These are phyloP conservation scores for Moelleriella libera DNA, from an alignment of 2,329 filamentous ascomycete genomes.

Conservation along the genomic window DNA sequence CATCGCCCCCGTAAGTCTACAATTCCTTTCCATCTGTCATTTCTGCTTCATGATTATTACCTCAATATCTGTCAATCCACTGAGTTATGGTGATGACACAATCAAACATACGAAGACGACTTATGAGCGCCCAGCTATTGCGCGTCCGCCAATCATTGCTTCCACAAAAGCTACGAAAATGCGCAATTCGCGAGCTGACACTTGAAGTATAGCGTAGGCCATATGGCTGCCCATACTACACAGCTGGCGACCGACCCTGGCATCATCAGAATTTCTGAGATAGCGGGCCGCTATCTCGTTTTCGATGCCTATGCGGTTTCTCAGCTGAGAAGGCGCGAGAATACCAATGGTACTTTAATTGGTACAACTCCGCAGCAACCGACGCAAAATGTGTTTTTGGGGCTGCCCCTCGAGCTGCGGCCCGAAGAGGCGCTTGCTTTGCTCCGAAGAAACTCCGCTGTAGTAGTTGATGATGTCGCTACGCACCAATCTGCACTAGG, in stretches of 20 bases:
- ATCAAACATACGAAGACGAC: conserved; percentile 29
- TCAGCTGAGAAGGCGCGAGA: conserved; percentile 62
- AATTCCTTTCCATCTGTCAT: not conserved
- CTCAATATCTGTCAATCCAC: conserved; percentile 46
- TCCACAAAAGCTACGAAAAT: too few relatives aligned
- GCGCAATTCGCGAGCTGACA: not conserved
- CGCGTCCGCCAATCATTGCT: too few relatives aligned
- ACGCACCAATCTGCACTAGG: conserved; percentile 54
- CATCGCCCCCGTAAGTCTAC: too few relatives aligned
- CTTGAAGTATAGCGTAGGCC: not conserved
- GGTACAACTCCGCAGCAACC: conserved; percentile 85
- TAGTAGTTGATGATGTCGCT: conserved; percentile 65
- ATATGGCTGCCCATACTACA: not conserved
- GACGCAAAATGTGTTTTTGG: conserved; percentile 88
- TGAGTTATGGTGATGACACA: conserved; percentile 33
- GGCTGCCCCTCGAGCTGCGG: conserved; percentile 77
- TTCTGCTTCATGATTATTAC: conserved; percentile 29
- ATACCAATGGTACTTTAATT: conserved; percentile 74
- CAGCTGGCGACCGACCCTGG: not conserved
- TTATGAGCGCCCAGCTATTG: conserved; percentile 17
- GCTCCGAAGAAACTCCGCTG: conserved; percentile 61
- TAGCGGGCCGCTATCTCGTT: conserved; percentile 71
- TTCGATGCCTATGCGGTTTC: conserved; percentile 76
- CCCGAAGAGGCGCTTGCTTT: conserved; percentile 78
- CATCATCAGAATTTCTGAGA: conserved; percentile 65